phyloP scores from a whole-genome alignment of 1,139 yeast genomes.

The Pichia terricola region DNA sequence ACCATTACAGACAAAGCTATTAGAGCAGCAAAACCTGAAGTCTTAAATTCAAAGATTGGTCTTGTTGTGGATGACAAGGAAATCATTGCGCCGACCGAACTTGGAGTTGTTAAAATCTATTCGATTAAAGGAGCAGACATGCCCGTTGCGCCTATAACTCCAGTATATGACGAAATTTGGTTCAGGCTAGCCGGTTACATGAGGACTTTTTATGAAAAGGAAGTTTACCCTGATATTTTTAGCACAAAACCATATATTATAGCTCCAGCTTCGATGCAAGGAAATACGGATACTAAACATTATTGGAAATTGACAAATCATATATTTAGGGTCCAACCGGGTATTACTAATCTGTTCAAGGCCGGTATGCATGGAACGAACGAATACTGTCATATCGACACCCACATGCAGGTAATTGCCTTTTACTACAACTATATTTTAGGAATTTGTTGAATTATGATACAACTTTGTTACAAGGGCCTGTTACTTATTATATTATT shows the following conservation, averaged over 20 bases:
- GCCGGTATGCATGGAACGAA: constrained; percentile 45
- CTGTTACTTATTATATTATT: too few relatives aligned
- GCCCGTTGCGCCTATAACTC: constrained; percentile 36
- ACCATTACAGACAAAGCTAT: constrained; percentile 19
- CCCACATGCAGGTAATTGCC: constrained; percentile 48
- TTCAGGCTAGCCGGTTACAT: constrained; percentile 34
- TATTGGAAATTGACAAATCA: constrained; percentile 66
- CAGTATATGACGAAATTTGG: constrained; percentile 34
- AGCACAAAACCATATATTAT: constrained; percentile 33
- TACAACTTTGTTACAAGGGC: too few relatives aligned
- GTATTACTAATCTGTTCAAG: constrained; percentile 19
- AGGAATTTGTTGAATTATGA: constrained; percentile 4
- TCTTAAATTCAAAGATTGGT: constrained; percentile 39
- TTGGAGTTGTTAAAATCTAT: constrained; percentile 39
- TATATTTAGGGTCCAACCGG: constrained; percentile 53
- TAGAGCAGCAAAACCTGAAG: constrained; percentile 30
- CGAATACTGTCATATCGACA: constrained; percentile 42
- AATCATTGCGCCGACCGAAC: constrained; percentile 25
- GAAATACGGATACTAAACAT: constrained; percentile 74
- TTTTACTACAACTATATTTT: constrained; percentile 32
- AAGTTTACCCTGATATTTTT: constrained; percentile 33
- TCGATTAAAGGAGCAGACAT: constrained; percentile 8
- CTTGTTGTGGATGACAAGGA: constrained; percentile 28
- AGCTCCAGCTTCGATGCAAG: constrained; percentile 63
- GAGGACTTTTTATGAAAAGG: constrained; percentile 38